A percentile compares a stretch with the other conserved stretches of the same genome.
phyloP scores from a whole-genome alignment of 768 basidiomycete genomes.

The Lentinus tigrinus region DNA sequence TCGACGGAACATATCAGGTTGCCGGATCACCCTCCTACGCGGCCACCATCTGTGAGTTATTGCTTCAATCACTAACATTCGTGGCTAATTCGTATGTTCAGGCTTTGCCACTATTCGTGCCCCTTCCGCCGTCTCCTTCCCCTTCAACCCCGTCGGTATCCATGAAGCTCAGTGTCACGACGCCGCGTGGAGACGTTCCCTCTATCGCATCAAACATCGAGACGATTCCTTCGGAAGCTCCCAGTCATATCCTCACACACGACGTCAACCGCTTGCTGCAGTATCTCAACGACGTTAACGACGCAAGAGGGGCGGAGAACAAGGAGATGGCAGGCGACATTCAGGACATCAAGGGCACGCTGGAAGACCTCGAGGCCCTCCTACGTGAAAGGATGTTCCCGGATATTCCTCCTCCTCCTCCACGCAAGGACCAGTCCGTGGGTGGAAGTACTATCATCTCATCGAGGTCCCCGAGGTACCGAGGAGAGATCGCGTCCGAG shows the following conservation, averaged over 20 bases:
- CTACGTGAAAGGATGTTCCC: conserved; percentile 10
- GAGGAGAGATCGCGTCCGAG: not conserved
- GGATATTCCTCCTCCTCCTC: conserved; percentile 30
- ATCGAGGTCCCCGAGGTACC: conserved; percentile 1
- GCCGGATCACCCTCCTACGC: conserved; percentile 15
- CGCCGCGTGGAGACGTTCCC: conserved; percentile 46
- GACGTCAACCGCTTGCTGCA: conserved; percentile 52
- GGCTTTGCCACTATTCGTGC: conserved; percentile 31
- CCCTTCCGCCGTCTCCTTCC: conserved; percentile 34
- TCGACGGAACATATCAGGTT: conserved; percentile 20
- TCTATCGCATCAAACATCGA: conserved; percentile 47
- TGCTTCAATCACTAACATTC: not conserved
- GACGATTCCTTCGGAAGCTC: conserved; percentile 41
- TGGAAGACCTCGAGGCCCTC: conserved; percentile 44
- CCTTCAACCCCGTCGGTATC: conserved; percentile 37
- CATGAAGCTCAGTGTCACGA: conserved; percentile 48
- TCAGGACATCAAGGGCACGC: conserved; percentile 64
- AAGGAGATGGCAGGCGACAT: conserved; percentile 67
- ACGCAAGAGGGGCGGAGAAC: conserved; percentile 59
- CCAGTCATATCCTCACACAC: conserved; percentile 47
- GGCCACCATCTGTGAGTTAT: conserved; percentile 28
- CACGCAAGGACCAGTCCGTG: conserved; percentile 41
- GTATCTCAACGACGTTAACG: conserved; percentile 63
- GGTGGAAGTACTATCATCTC: conserved; percentile 43
- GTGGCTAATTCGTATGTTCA: conserved; percentile 10